Evolutionary conservation across 2,329 filamentous ascomycete genomes (phyloP), one percentile per base, ranked within the genome.

Genomic region (Lecanoromycetidae sp.): DNA sequence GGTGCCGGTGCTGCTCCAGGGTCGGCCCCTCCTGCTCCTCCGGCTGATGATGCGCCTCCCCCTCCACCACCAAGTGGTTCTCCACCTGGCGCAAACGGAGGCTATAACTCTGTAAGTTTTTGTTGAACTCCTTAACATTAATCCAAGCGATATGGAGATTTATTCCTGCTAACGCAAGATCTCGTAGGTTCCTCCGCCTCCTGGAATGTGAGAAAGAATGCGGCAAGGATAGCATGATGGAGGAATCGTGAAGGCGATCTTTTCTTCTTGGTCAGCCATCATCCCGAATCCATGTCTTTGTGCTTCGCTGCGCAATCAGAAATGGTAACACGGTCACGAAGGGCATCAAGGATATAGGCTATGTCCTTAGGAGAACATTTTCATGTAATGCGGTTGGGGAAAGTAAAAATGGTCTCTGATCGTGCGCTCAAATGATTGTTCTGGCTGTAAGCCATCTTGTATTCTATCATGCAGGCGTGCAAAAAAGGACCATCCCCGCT

Each of bases 41-140:
- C 78, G 3, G 74, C 75, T 38, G 74, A 75, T 29, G 69, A 72
- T 22, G 71, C 75, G 48, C 67, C 73, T 29, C 76, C 76, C 25
- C 79, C 79, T 9, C 78, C 74, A 27, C 73, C 73, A 23, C 69
- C 75, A 10, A 69, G 72, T n/a, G 72, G 73, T 34, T 65, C 67
- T 6, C 70, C 74, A 38, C 70, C 74, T n/a, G 72, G 73, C 47
- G 60, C 60, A 35, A 66, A 69, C 41, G 69, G 61, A 39, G 58
- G 72, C 39, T 87, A 84, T 60, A 78, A 75, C 56, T 71, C 79
- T 57, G 82, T 83, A 75, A 57, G 77, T 40, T 19, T 37, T 15
- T 10, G 38, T 32, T 33, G 48, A 30, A 48, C 10, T 5, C 36
- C 15, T 25, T 7, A 10, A 15, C 2, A 3, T 34, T 2, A 2